These are phyloP conservation scores for Gillenia trifoliata DNA, from an alignment of 306 rosid genomes.

Conservation along the genomic window DNA sequence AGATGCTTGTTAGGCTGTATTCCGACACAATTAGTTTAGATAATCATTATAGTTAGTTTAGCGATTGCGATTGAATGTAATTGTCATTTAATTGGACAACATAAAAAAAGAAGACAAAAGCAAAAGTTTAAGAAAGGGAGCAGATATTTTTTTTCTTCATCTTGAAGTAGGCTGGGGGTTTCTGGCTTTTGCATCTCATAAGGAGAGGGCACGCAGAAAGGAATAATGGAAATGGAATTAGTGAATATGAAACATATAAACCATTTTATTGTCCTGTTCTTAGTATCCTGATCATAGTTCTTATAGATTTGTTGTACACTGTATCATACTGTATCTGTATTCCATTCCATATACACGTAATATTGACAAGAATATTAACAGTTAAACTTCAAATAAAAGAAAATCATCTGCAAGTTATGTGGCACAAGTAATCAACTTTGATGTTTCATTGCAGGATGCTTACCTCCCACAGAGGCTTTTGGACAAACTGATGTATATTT, in stretches of 20 bases:
- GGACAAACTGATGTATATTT: conserved; percentile 90
- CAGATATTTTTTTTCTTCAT: neutral
- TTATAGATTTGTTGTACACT: neutral
- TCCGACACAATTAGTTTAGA: neutral
- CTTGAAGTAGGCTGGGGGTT: neutral
- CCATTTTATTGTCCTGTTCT: neutral
- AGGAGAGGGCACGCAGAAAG: neutral
- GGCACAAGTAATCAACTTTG: conserved; percentile 11
- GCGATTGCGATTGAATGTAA: neutral
- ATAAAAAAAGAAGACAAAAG: neutral
- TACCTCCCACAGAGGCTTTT: conserved; percentile 96
- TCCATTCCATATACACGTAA: neutral
- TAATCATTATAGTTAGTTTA: neutral
- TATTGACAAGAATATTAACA: neutral
- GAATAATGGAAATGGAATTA: neutral
- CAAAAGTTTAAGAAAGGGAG: neutral
- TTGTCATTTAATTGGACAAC: neutral
- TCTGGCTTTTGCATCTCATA: neutral
- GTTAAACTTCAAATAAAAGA: neutral
- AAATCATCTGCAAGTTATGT: neutral
- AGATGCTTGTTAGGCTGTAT: neutral
- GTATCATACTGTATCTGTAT: neutral
- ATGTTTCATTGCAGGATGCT: conserved; percentile 67
- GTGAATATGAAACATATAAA: neutral
- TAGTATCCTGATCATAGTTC: neutral